phyloP scores from a whole-genome alignment of 1,284 basidiomycete species.

The Apiotrichum gamsii region DNA sequence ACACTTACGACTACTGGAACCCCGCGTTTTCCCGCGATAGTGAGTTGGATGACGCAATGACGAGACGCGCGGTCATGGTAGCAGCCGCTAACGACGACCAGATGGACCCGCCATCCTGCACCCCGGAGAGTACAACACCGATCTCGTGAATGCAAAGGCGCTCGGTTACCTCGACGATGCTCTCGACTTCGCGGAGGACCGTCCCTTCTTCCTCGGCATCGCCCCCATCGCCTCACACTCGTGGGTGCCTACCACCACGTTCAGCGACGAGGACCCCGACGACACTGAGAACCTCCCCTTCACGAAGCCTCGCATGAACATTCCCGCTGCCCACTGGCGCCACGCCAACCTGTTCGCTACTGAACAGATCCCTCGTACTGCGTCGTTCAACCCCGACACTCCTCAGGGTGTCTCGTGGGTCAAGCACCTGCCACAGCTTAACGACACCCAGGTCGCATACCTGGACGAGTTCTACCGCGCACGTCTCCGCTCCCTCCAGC shows the following conservation, averaged over 20 bases:
- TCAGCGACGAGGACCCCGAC: no score
- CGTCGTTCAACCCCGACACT: constrained; percentile 28
- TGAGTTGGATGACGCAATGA: neutral
- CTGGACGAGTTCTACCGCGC: constrained; percentile 40
- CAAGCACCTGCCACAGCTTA: constrained; percentile 26
- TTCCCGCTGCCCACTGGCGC: constrained; percentile 20
- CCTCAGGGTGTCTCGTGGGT: constrained; percentile 36
- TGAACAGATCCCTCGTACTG: constrained; percentile 16
- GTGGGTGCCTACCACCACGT: constrained; percentile 2
- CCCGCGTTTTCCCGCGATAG: constrained; percentile 21
- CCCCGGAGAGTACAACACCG: constrained; percentile 29
- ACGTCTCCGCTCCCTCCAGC: constrained; percentile 27
- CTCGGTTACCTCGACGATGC: constrained; percentile 26
- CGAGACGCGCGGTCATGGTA: no score
- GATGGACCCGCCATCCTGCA: constrained; percentile 23
- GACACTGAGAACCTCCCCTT: neutral
- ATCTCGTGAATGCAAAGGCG: constrained; percentile 25
- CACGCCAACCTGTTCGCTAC: constrained; percentile 27
- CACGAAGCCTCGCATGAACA: constrained; percentile 1
- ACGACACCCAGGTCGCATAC: constrained; percentile 32
- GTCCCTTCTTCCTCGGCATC: constrained; percentile 33
- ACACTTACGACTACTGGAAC: constrained; percentile 38
- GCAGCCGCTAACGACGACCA: constrained; percentile 1
- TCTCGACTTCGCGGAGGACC: constrained; percentile 5
- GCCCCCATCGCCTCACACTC: constrained; percentile 9